Percentiles rank a stretch among this genome's conserved stretches.
phyloP scores from a whole-genome alignment of 352 stramenopile genomes.

The Ophiocytium majus region DNA sequence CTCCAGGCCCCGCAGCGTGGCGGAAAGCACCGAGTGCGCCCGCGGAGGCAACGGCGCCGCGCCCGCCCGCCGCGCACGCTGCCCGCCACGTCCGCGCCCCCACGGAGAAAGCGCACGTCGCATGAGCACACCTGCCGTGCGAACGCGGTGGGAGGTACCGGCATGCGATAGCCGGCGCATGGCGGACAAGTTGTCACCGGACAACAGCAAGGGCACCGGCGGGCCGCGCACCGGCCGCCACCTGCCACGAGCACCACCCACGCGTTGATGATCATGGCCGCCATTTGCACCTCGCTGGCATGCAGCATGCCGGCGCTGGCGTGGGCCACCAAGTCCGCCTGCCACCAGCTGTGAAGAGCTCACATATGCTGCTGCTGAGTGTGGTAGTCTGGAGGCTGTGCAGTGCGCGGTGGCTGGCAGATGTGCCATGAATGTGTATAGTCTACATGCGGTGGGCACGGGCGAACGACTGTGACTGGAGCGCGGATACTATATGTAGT shows the following conservation, averaged over 20 bases:
- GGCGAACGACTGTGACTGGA: too few species aligned
- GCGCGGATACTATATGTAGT: too few species aligned
- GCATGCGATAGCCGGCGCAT: not conserved
- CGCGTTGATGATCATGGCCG: not conserved
- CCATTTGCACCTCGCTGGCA: not conserved
- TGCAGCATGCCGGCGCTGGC: not conserved
- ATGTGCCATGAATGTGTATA: too few species aligned
- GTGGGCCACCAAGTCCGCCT: not conserved
- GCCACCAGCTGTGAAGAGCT: too few species aligned
- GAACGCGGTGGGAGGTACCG: not conserved
- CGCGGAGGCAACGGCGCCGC: not conserved
- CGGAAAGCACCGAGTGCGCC: not conserved
- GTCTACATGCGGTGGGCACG: too few species aligned
- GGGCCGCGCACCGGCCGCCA: too few species aligned
- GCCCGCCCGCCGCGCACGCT: not conserved
- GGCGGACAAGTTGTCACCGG: conserved; percentile 10
- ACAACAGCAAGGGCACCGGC: not conserved
- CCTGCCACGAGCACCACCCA: not conserved
- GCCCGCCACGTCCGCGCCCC: not conserved
- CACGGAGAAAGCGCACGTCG: not conserved
- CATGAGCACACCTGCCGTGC: not conserved
- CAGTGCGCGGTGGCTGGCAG: too few species aligned
- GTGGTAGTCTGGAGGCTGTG: too few species aligned
- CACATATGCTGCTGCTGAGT: too few species aligned
- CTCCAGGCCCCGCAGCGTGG: not conserved